Conservation (phyloP, 2,329 filamentous ascomycete genomes). For the Aspergillus costaricaensis region DNA sequence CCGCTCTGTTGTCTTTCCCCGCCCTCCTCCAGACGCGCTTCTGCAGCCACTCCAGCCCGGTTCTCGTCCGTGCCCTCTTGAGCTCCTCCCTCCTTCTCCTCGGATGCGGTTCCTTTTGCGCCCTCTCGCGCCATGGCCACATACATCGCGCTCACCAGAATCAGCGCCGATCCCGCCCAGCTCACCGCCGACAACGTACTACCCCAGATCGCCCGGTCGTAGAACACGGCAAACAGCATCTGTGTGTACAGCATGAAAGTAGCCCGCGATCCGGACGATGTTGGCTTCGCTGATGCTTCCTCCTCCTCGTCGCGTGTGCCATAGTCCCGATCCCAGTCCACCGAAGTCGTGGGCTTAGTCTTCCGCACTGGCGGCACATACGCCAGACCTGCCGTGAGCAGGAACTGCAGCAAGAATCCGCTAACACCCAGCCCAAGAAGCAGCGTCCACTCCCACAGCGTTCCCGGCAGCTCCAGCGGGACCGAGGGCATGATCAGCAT, state of each 20-base stretch:
- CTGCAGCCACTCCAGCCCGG: constrained; percentile 1
- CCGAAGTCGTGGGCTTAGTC: neutral
- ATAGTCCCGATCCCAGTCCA: neutral
- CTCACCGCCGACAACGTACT: constrained; percentile 59
- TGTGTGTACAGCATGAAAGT: constrained; percentile 70
- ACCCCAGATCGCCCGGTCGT: constrained; percentile 66
- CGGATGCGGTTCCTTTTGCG: constrained; percentile 1
- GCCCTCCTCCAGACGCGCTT: neutral
- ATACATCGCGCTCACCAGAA: constrained; percentile 66
- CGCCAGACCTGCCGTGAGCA: constrained; percentile 75
- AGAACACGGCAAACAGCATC: constrained; percentile 68
- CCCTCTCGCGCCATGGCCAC: constrained; percentile 59
- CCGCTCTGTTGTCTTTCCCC: neutral
- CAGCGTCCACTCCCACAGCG: constrained; percentile 63
- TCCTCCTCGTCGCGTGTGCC: constrained; percentile 4
- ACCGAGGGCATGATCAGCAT: constrained; percentile 60
- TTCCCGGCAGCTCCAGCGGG: constrained; percentile 58
- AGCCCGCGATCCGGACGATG: constrained; percentile 48
- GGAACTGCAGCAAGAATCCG: constrained; percentile 82
- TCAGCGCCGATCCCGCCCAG: constrained; percentile 63
- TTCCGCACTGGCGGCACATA: constrained; percentile 61
- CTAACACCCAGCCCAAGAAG: constrained; percentile 68
- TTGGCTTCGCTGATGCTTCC: neutral
- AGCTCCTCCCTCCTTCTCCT: constrained; percentile 6
- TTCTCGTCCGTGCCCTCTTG: constrained; percentile 1